Conservation (phyloP, 768 basidiomycete genomes). For the Serendipita indica region DNA sequence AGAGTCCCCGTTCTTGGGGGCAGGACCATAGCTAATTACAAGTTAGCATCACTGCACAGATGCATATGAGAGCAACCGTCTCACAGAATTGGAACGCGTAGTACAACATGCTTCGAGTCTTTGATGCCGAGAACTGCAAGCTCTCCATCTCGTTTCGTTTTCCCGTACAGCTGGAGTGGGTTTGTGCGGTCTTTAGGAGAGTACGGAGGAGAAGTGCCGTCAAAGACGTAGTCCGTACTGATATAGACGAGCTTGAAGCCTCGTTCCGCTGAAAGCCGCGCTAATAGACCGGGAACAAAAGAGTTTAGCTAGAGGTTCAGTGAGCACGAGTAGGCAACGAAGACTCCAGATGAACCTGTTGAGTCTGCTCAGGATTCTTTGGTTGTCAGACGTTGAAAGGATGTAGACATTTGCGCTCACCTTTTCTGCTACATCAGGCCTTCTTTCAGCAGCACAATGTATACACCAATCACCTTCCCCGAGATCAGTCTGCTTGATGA, state of each 20-base stretch:
- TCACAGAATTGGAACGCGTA: conserved; percentile 83
- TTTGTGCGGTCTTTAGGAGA: conserved; percentile 54
- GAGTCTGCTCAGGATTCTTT: conserved; percentile 55
- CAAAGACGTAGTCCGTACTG: conserved; percentile 96
- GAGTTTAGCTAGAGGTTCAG: conserved; percentile 51
- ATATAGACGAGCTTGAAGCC: conserved; percentile 74
- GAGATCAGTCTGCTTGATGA: conserved; percentile 30
- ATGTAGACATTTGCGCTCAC: conserved; percentile 26
- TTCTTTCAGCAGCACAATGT: conserved; percentile 88
- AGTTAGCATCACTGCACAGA: background rate
- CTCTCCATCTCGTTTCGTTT: conserved; percentile 80
- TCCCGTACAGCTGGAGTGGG: conserved; percentile 80
- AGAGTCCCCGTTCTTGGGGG: conserved; percentile 69
- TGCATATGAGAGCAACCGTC: conserved; percentile 20
- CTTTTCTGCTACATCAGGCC: conserved; percentile 87
- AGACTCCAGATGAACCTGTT: conserved; percentile 34
- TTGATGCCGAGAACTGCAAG: conserved; percentile 48
- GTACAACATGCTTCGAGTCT: conserved; percentile 45
- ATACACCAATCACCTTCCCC: conserved; percentile 41
- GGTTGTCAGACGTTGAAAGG: background rate
- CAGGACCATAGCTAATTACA: conserved; percentile 61
- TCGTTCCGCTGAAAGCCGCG: conserved; percentile 44
- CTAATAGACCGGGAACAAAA: conserved; percentile 56
- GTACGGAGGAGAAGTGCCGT: conserved; percentile 87
- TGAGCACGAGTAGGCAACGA: background rate